Base-by-base conservation (phyloP, 371 early-diverging fungal genomes). In the Blakeslea trispora region DNA sequence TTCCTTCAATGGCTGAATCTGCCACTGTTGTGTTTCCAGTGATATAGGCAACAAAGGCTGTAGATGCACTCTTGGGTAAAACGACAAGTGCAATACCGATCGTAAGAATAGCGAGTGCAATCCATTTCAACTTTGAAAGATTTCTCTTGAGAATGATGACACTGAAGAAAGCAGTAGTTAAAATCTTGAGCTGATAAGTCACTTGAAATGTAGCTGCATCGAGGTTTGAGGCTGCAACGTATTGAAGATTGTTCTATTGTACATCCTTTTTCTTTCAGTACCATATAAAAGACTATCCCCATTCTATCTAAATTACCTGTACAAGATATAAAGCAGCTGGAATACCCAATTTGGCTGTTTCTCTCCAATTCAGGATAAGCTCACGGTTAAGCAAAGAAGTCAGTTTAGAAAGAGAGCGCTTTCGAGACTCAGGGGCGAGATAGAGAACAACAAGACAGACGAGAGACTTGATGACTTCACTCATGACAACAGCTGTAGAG, bases 141-240 rank as follows among this genome's bases (percentile, higher is more conserved):
- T 75, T 62, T 48, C 85, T 82, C 48, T 81, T 69, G 24, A 97
- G 79, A 57, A 97, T 75, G 10, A 84, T 40, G 9, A 96, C 96
- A 19, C 91, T 89, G 70, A 92, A 96, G 45, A 97, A 70, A 6
- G 98, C 97, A 1, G 98, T 95, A 1, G 97, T 94, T 45, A 97
- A 77, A 64, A 97, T 96, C 75, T 97, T 97, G 63, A 97, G 79
- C 65, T 97, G 98, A 69, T 97, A 97, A 9, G 95, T 94, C 41
- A 97, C 95, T 75, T 95, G 95, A 69, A 96, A 97, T 4, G 95
- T 95, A 6, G 96, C 96, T 4, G 97, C 94, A 54, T 96, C 96
- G n/a, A 97, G 77, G 13, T 84, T 77, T 41, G 91, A 80, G 9
- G 92, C 91, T 1, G 98, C 95, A 3, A 92, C 81, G 58, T 95